phyloP scores from a whole-genome alignment of 768 basidiomycete species.

The Dioszegia aurantiaca region DNA sequence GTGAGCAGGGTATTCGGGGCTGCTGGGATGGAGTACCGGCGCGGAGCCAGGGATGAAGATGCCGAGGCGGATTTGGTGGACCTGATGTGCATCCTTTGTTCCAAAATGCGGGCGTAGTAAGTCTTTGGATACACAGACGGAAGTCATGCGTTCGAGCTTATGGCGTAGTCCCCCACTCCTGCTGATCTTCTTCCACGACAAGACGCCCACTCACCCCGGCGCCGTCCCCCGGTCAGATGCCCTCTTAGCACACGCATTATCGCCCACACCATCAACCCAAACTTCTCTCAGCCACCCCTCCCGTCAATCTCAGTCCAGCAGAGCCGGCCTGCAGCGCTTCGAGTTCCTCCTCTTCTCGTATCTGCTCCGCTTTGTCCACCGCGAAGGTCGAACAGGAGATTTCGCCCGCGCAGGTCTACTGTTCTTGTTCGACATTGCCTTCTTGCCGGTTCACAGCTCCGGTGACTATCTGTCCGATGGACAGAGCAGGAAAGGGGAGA shows the following conservation, averaged over 20 bases:
- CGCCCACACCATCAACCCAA: slow-evolving; percentile 64
- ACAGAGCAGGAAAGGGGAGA: not conserved
- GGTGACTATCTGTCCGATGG: not conserved
- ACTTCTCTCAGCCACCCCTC: slow-evolving; percentile 60
- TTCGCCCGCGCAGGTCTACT: slow-evolving; percentile 85
- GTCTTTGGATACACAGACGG: not conserved
- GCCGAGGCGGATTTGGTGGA: slow-evolving; percentile 68
- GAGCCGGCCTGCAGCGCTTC: slow-evolving; percentile 62
- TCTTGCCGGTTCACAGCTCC: slow-evolving; percentile 19
- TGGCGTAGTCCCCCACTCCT: slow-evolving; percentile 58
- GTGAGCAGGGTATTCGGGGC: slow-evolving; percentile 70
- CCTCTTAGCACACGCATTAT: slow-evolving; percentile 48
- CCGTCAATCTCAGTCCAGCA: slow-evolving; percentile 26
- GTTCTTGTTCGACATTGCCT: slow-evolving; percentile 94
- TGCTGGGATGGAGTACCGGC: slow-evolving; percentile 53
- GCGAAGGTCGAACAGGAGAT: slow-evolving; percentile 90
- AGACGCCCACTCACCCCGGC: slow-evolving; percentile 52
- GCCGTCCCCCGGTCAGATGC: slow-evolving; percentile 3
- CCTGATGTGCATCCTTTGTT: slow-evolving; percentile 85
- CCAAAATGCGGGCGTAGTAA: slow-evolving; percentile 70
- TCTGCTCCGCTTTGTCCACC: slow-evolving; percentile 87
- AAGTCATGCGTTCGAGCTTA: not conserved
- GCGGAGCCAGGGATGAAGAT: slow-evolving; percentile 20
- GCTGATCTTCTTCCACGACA: slow-evolving; percentile 97
- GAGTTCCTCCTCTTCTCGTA: slow-evolving; percentile 96